These are phyloP conservation scores for Ceratocystiopsis minuta DNA, from an alignment of 2,329 filamentous ascomycete species.

Conservation along the genomic window DNA sequence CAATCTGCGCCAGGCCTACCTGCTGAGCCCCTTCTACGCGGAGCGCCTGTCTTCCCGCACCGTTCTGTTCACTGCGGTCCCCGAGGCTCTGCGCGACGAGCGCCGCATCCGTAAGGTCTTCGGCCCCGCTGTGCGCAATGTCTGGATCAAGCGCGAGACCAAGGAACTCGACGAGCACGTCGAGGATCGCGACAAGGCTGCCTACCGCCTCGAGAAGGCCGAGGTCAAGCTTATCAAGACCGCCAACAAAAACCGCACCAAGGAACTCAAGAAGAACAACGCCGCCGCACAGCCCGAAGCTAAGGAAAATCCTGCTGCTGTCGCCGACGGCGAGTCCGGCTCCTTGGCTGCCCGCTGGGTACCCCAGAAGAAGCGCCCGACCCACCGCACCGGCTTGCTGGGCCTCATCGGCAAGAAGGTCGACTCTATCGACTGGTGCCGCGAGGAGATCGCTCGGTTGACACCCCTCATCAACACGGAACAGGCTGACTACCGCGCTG, in stretches of 20 bases:
- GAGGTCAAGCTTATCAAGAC: conserved; percentile 72
- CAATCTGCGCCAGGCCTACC: conserved; percentile 84
- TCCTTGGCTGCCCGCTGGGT: conserved; percentile 60
- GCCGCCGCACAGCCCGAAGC: conserved; percentile 13
- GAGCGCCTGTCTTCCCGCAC: conserved; percentile 79
- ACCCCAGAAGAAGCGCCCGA: conserved; percentile 52
- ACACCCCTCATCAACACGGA: conserved; percentile 51
- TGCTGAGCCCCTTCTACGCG: conserved; percentile 66
- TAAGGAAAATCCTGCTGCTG: conserved; percentile 16
- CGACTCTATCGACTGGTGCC: conserved; percentile 84
- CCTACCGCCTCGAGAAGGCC: conserved; percentile 67
- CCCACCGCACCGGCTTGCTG: conserved; percentile 52
- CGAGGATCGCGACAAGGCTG: conserved; percentile 60
- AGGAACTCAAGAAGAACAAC: conserved; percentile 40
- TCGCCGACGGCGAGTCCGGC: conserved; percentile 48
- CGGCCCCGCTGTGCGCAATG: conserved; percentile 58
- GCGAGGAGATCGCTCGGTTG: conserved; percentile 57
- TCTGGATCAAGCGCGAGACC: conserved; percentile 71
- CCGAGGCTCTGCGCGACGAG: conserved; percentile 58
- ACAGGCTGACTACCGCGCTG: conserved; percentile 47
- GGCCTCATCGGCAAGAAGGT: conserved; percentile 69
- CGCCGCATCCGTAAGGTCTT: conserved; percentile 65
- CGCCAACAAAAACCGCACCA: conserved; percentile 54
- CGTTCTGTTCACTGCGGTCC: conserved; percentile 77
- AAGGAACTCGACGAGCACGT: conserved; percentile 66